phyloP scores from a whole-genome alignment of 345 rosid genomes.

The Lumnitzera racemosa region DNA sequence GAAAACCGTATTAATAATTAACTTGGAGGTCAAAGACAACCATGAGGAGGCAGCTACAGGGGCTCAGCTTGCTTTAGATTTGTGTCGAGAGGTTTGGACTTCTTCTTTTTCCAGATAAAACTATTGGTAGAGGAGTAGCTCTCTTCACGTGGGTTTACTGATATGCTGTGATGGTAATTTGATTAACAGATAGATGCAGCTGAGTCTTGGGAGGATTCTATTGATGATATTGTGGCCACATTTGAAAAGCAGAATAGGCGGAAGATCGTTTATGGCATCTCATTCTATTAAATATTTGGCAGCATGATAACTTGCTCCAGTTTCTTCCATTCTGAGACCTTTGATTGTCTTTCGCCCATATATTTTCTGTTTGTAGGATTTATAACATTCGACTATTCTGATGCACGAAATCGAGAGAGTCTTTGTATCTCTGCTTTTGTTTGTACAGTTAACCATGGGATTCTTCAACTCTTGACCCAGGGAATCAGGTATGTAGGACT shows the following conservation, averaged over 20 bases:
- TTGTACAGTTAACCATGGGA: too few relatives aligned
- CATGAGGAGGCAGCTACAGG: conserved; percentile 96
- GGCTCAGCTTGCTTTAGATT: conserved; percentile 71
- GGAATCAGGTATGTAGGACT: too few relatives aligned
- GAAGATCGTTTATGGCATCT: conserved; percentile 64
- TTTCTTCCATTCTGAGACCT: too few relatives aligned
- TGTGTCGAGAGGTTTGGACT: conserved; percentile 64
- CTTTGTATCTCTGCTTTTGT: too few relatives aligned
- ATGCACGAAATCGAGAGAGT: too few relatives aligned
- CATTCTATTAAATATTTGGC: conserved; percentile 48
- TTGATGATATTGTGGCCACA: conserved; percentile 61
- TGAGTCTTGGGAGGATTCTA: conserved; percentile 81
- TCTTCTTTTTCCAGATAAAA: not conserved
- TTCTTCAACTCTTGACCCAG: too few relatives aligned
- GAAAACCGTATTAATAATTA: conserved; percentile 73
- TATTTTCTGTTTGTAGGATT: too few relatives aligned
- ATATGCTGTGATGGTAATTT: not conserved
- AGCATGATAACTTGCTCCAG: too few relatives aligned
- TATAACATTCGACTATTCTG: too few relatives aligned
- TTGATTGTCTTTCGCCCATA: too few relatives aligned
- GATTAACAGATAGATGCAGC: conserved; percentile 59
- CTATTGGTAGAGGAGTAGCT: too few relatives aligned
- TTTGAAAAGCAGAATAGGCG: conserved; percentile 75
- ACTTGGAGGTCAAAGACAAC: conserved; percentile 96
- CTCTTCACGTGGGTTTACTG: not conserved